phyloP scores from a whole-genome alignment of 2,329 filamentous ascomycete genomes.

The Knufia petricola region DNA sequence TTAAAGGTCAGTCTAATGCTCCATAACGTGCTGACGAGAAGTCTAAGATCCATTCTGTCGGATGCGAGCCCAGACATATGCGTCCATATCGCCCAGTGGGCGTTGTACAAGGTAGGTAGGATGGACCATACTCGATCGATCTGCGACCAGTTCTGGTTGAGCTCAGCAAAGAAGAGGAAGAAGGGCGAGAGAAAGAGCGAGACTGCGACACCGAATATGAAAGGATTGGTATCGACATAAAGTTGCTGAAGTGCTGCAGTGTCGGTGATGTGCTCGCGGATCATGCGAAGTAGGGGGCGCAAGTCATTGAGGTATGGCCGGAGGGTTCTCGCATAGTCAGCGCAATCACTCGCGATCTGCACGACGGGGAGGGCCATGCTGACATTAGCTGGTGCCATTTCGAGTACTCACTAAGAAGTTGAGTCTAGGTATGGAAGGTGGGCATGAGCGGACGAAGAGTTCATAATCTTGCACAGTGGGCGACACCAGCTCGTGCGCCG shows the following conservation, averaged over 20 bases:
- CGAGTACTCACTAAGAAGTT: background rate
- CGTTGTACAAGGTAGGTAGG: slow-evolving; percentile 75
- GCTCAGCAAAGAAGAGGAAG: slow-evolving; percentile 67
- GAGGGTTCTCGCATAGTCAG: slow-evolving; percentile 65
- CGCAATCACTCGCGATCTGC: slow-evolving; percentile 61
- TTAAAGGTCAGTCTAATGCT: slow-evolving; percentile 89
- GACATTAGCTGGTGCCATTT: background rate
- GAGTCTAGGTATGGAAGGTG: background rate
- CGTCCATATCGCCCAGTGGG: slow-evolving; percentile 77
- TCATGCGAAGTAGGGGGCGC: slow-evolving; percentile 56
- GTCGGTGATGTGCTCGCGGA: slow-evolving; percentile 52
- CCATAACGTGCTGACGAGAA: slow-evolving; percentile 66
- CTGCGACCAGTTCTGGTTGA: slow-evolving; percentile 94
- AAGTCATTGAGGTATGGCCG: slow-evolving; percentile 64
- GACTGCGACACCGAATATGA: slow-evolving; percentile 64
- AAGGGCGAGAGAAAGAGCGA: slow-evolving; percentile 61
- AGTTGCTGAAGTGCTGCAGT: slow-evolving; percentile 56
- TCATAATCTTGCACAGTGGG: too few relatives aligned
- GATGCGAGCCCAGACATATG: slow-evolving; percentile 63
- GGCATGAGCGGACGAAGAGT: background rate
- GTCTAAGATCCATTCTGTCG: slow-evolving; percentile 60
- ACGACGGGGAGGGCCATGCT: slow-evolving; percentile 64
- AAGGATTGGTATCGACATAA: slow-evolving; percentile 77
- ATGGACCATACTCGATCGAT: slow-evolving; percentile 89
- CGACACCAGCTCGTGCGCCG: too few relatives aligned